Conservation (phyloP, 176 grass and related monocot genomes). For the Oryza rufipogon region DNA sequence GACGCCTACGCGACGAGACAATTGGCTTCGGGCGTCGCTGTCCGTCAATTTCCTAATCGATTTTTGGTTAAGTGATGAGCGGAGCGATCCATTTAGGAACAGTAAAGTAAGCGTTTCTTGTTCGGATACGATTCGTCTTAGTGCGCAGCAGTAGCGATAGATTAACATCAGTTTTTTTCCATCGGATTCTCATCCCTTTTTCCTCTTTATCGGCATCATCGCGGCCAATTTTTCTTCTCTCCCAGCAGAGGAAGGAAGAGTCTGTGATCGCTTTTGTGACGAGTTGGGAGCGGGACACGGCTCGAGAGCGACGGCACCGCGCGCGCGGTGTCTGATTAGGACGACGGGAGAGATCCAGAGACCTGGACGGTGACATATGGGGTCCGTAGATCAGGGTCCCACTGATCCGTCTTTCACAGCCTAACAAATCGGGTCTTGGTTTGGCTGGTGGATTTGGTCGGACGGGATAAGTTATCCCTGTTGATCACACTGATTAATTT, state of each 20-base stretch:
- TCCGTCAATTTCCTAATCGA: background rate
- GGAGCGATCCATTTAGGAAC: background rate
- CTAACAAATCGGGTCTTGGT: background rate
- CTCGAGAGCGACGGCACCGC: background rate
- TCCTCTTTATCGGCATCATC: background rate
- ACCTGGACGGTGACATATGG: conserved; percentile 30
- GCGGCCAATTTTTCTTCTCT: background rate
- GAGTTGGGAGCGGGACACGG: background rate
- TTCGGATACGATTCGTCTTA: background rate
- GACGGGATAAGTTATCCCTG: background rate
- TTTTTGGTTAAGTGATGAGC: background rate
- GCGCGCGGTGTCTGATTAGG: background rate
- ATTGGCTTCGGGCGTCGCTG: conserved; percentile 15
- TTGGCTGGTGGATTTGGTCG: conserved; percentile 7
- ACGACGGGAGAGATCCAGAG: conserved; percentile 26
- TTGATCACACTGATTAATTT: background rate
- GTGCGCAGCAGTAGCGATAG: background rate
- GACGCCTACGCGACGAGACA: conserved; percentile 24
- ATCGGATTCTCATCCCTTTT: background rate
- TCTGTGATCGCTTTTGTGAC: background rate
- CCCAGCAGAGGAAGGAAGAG: background rate
- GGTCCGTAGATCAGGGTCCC: background rate
- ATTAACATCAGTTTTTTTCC: conserved; percentile 4
- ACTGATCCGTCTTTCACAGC: background rate
- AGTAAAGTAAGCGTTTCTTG: conserved; percentile 9